These are phyloP conservation scores for Phaeolepiota aurea DNA, from an alignment of 768 basidiomycete species.

Conservation along the genomic window DNA sequence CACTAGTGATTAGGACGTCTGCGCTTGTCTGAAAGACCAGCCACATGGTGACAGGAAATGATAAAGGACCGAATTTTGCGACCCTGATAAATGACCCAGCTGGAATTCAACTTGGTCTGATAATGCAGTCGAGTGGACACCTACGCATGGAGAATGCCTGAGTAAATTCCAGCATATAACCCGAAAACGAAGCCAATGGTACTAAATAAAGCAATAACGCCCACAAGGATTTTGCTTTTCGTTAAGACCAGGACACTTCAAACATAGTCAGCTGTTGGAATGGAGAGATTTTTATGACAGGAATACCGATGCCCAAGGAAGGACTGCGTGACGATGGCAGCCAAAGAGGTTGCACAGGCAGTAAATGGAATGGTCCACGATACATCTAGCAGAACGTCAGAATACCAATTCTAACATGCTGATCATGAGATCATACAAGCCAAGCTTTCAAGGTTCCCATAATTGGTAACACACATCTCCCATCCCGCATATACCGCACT, in stretches of 20 bases:
- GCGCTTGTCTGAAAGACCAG: slow-evolving; percentile 34
- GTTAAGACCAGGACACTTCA: slow-evolving; percentile 27
- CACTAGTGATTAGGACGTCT: slow-evolving; percentile 38
- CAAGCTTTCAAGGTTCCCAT: slow-evolving; percentile 26
- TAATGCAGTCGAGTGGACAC: too few relatives aligned
- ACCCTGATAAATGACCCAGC: slow-evolving; percentile 23
- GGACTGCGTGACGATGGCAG: slow-evolving; percentile 41
- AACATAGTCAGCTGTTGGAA: not conserved
- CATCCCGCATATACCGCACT: slow-evolving; percentile 25
- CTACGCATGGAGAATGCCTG: slow-evolving; percentile 32
- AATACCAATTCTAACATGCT: not conserved
- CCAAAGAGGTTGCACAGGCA: slow-evolving; percentile 33
- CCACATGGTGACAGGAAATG: slow-evolving; percentile 37
- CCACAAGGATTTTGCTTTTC: slow-evolving; percentile 23
- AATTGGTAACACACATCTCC: slow-evolving; percentile 31
- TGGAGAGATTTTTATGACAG: not conserved
- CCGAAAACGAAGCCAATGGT: slow-evolving; percentile 33
- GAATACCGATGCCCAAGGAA: slow-evolving; percentile 39
- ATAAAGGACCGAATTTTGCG: slow-evolving; percentile 30
- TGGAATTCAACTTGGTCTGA: too few relatives aligned
- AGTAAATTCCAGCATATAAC: slow-evolving; percentile 30
- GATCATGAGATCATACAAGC: slow-evolving; percentile 13
- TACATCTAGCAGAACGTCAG: slow-evolving; percentile 17
- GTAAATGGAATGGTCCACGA: slow-evolving; percentile 47
- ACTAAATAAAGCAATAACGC: slow-evolving; percentile 26